Evolutionary conservation across 768 basidiomycete species (phyloP), one percentile per base, ranked within the genome.

Genomic region (Amanita molliuscula): DNA sequence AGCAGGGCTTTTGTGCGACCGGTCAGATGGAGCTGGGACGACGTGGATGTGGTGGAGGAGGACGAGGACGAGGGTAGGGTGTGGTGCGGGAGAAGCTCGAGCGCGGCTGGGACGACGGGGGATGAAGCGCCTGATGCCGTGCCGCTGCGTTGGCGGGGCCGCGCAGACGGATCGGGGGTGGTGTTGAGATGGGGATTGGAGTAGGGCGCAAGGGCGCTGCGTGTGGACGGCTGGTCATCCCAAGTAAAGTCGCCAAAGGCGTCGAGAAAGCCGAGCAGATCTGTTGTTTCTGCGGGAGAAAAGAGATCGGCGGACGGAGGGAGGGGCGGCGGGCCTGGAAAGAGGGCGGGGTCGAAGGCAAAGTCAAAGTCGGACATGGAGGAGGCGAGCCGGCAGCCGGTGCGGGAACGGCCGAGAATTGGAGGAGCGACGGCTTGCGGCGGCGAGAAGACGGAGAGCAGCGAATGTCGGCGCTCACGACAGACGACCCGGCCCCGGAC

Each of bases 191-290:
- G 73, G 5, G 73, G 73, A 58, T 75, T 74, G 6, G 74, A 70
- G 57, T 74, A 75, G 0, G 73, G 72, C 1, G 72, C 59, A 29
- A 56, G 57, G 15, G 63, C 47, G 9, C 55, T 62, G 3, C 62
- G 50, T 8, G 55, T 49, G 51, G 61, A n/a, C n/a, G n/a, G 59
- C 0, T 65, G 60, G 0, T 66, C 59, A 48, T 85, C 82, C 79
- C 80, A 74, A 50, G 63, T 66, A 57, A 72, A 63, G 44, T 70
- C 82, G 58, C 71, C 75, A 59, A 89, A 87, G 64, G 81, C 82
- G 65, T 90, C 87, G 62, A 91, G 78, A 62, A 91, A 91, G 50
- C 83, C 82, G 53, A 89, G 74, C 47, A 91, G 70, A 64, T 88
- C 81, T 0, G 81, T 84, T 4, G 84, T 84, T 65, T 91, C 88